phyloP scores from a whole-genome alignment of 2,329 filamentous ascomycete species.

The Neonectria coccinea region DNA sequence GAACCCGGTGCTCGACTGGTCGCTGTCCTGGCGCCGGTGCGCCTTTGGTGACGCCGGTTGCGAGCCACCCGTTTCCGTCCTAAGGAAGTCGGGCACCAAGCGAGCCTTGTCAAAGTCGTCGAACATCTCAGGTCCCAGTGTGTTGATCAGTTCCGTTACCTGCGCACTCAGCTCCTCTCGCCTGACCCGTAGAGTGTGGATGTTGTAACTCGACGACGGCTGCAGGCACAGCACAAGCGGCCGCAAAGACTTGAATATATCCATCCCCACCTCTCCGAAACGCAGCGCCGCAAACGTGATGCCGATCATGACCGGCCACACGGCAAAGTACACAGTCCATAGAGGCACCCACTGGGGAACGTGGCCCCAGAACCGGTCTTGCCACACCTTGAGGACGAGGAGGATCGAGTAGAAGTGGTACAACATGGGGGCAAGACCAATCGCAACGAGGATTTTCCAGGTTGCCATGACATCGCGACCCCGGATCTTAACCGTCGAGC shows the following conservation, averaged over 20 bases:
- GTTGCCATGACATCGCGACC: constrained; percentile 92
- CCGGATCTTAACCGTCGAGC: constrained; percentile 88
- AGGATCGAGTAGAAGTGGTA: constrained; percentile 85
- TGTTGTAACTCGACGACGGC: constrained; percentile 84
- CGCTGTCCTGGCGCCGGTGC: constrained; percentile 60
- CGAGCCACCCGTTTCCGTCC: constrained; percentile 47
- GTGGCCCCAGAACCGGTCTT: constrained; percentile 84
- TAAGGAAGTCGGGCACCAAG: constrained; percentile 70
- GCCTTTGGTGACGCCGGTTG: constrained; percentile 36
- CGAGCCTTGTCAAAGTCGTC: constrained; percentile 90
- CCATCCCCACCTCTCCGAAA: constrained; percentile 98
- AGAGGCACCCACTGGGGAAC: constrained; percentile 84
- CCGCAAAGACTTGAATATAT: constrained; percentile 93
- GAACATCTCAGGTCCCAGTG: constrained; percentile 94
- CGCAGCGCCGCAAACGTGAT: constrained; percentile 94
- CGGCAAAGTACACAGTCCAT: constrained; percentile 79
- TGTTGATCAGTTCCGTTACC: constrained; percentile 94
- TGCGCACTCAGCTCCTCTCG: constrained; percentile 81
- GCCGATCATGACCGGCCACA: constrained; percentile 84
- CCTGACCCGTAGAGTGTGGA: constrained; percentile 79
- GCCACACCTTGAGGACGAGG: constrained; percentile 81
- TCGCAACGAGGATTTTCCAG: constrained; percentile 91
- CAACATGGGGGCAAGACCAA: constrained; percentile 83
- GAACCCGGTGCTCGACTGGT: constrained; percentile 56
- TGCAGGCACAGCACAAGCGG: constrained; percentile 88